A percentile compares a stretch with the other conserved stretches of the same genome.
Evolutionary conservation across 2,329 filamentous ascomycete genomes (phyloP).

Genomic region (Biscogniauxia mediterranea): DNA sequence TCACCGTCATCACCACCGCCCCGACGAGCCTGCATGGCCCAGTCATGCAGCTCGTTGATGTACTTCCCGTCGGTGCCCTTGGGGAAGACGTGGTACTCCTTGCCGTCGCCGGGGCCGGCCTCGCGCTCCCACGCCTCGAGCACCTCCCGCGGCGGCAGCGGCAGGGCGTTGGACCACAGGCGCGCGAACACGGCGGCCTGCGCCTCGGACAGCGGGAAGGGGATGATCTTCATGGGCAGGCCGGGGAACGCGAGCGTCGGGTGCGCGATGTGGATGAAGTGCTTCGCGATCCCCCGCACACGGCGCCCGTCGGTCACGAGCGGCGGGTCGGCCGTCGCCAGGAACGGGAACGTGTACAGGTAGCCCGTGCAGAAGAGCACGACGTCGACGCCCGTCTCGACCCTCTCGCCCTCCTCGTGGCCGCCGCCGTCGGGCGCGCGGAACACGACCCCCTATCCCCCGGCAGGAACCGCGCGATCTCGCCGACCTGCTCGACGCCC

Average conservation of each 20-base stretch:
- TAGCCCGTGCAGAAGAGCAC: constrained; percentile 90
- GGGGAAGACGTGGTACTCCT: constrained; percentile 48
- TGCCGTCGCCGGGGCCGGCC: constrained; percentile 46
- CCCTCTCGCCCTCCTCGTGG: no score
- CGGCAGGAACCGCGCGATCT: constrained; percentile 57
- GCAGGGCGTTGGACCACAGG: constrained; percentile 70
- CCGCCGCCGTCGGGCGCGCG: constrained; percentile 51
- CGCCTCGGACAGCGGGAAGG: constrained; percentile 76
- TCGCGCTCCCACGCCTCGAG: constrained; percentile 70
- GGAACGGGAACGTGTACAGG: constrained; percentile 79
- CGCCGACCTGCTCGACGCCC: constrained; percentile 50
- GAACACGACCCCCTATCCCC: constrained; percentile 63
- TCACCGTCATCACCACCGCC: not conserved
- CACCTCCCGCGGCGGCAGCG: constrained; percentile 58
- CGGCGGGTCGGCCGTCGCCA: constrained; percentile 42
- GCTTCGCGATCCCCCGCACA: constrained; percentile 72
- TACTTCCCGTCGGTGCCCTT: constrained; percentile 64
- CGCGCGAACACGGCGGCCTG: constrained; percentile 76
- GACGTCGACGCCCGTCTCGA: constrained; percentile 68
- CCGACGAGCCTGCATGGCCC: constrained; percentile 47
- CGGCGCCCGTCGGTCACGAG: constrained; percentile 68
- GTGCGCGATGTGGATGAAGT: constrained; percentile 72
- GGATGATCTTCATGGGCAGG: constrained; percentile 81
- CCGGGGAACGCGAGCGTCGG: constrained; percentile 77
- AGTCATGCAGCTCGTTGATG: constrained; percentile 67